These are phyloP conservation scores for Lactifluus hygrophoroides DNA, from an alignment of 768 basidiomycete genomes.

Conservation along the genomic window DNA sequence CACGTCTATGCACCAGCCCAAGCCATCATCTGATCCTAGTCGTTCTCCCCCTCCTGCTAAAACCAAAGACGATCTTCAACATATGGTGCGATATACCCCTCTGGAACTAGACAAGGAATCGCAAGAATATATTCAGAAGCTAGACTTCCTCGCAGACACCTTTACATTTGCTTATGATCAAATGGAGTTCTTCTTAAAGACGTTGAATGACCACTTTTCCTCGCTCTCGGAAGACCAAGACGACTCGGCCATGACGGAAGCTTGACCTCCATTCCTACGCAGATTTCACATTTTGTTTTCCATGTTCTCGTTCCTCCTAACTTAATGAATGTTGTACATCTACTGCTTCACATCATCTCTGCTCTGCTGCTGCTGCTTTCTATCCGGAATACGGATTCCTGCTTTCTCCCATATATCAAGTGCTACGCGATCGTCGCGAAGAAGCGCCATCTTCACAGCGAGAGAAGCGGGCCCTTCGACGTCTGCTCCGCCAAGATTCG, in stretches of 20 bases:
- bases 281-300: not conserved
- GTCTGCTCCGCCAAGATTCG: constrained; percentile 62
- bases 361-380: constrained; percentile 7
- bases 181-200: constrained; percentile 56
- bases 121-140: constrained; percentile 42
- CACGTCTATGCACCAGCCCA: constrained; percentile 12
- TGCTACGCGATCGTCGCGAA: constrained; percentile 35
- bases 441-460: constrained; percentile 33
- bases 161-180: constrained; percentile 68
- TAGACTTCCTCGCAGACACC: constrained; percentile 51
- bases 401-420: constrained; percentile 50
- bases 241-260: constrained; percentile 26
- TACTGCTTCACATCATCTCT: constrained; percentile 1
- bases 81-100: constrained; percentile 55
- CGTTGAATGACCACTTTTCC: constrained; percentile 45
- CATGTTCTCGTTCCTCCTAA: not conserved
- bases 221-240: constrained; percentile 28
- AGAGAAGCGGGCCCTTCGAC: constrained; percentile 45
- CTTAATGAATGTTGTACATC: constrained; percentile 10
- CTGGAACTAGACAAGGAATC: constrained; percentile 54
- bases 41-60: constrained; percentile 25
- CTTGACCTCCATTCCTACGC: constrained; percentile 12
- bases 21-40: constrained; percentile 25
- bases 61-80: constrained; percentile 33
- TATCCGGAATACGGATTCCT: constrained; percentile 28